Evolutionary conservation across 2,329 filamentous ascomycete species (phyloP).

Genomic region (Huntiella moniliformis): DNA sequence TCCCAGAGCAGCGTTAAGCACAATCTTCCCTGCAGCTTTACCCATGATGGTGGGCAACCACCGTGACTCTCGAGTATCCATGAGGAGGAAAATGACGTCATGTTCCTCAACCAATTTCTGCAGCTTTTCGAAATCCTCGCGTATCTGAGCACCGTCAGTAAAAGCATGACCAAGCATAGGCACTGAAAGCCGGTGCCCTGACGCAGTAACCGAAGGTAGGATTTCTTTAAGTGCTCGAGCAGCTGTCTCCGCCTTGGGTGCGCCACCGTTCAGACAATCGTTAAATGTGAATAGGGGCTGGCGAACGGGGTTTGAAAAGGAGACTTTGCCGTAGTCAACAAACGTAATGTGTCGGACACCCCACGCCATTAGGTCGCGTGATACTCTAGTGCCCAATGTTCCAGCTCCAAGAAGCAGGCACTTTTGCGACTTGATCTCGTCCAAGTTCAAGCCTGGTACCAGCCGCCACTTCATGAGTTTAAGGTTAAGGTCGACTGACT

Average conservation of each 20-base stretch:
- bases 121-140: constrained; percentile 56
- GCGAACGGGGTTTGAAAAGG: constrained; percentile 88
- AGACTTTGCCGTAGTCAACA: constrained; percentile 81
- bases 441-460: constrained; percentile 69
- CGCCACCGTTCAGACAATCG: constrained; percentile 73
- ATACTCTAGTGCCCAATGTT: constrained; percentile 85
- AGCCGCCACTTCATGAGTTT: constrained; percentile 99
- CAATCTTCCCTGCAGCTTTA: constrained; percentile 80
- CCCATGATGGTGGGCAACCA: constrained; percentile 96
- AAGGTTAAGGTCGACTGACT: constrained; percentile 86
- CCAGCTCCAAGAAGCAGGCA: constrained; percentile 84
- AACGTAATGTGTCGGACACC: constrained; percentile 91
- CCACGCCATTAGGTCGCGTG: constrained; percentile 84
- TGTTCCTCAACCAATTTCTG: constrained; percentile 61
- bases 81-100: constrained; percentile 86
- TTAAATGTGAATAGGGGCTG: constrained; percentile 83
- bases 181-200: constrained; percentile 66
- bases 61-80: constrained; percentile 86
- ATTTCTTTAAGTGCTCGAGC: constrained; percentile 67
- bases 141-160: constrained; percentile 45
- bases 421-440: constrained; percentile 72
- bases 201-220: constrained; percentile 72
- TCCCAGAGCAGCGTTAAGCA: constrained; percentile 88
- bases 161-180: constrained; percentile 87
- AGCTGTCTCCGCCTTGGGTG: constrained; percentile 63